Conservation (phyloP, 495 filamentous ascomycete species). For the Penicillium paradoxum region DNA sequence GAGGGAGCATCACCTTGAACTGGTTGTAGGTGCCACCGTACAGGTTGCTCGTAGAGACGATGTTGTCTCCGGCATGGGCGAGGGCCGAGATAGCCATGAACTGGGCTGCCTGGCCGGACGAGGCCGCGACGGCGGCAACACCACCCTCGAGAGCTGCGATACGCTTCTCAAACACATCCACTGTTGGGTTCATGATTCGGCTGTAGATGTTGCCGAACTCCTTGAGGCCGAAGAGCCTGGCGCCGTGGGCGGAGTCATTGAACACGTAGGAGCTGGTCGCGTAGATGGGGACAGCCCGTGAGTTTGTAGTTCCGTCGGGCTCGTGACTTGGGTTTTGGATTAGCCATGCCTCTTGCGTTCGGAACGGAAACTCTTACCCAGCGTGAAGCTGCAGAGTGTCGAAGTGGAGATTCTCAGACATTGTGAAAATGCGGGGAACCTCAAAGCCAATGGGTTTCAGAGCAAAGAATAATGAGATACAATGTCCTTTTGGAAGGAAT, state of each 20-base stretch:
- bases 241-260: conserved; percentile 96
- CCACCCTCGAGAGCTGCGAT: conserved; percentile 95
- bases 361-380: conserved; percentile 54
- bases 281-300: conserved; percentile 94
- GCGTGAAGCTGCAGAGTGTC: conserved; percentile 97
- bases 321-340: conserved; percentile 57
- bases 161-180: conserved; percentile 97
- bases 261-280: conserved; percentile 89
- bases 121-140: conserved; percentile 80
- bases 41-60: conserved; percentile 85
- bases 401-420: conserved; percentile 50
- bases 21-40: conserved; percentile 99
- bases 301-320: conserved; percentile 79
- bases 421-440: not conserved
- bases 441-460: not conserved
- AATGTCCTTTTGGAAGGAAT: too few relatives aligned
- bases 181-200: conserved; percentile 96
- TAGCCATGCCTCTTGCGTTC: not conserved
- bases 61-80: conserved; percentile 85
- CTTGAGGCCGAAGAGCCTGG: conserved; percentile 93
- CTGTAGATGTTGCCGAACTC: conserved; percentile 99
- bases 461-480: too few relatives aligned
- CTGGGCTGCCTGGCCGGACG: conserved; percentile 90
- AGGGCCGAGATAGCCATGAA: conserved; percentile 89
- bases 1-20: conserved; percentile 86